A percentile compares a stretch with the other conserved stretches of the same genome.
Conservation (phyloP, 2,329 filamentous ascomycete genomes). For the Penicillium aurantiogriseum region DNA sequence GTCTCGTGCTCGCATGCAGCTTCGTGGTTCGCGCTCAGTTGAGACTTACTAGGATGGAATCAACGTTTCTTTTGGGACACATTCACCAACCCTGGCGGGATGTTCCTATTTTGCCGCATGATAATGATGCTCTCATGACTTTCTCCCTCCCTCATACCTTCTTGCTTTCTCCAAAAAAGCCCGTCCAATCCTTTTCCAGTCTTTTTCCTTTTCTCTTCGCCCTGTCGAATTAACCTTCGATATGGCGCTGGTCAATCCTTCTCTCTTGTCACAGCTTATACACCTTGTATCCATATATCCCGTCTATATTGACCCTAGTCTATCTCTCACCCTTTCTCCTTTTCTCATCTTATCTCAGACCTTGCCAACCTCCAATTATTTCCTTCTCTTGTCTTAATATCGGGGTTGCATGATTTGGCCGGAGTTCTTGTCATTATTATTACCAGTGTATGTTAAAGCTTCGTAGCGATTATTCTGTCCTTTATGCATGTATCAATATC, state of each 20-base stretch:
- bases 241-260: constrained; percentile 6
- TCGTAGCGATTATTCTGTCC: neutral
- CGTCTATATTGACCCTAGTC: neutral
- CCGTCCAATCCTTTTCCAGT: constrained; percentile 3
- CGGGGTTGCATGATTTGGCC: constrained; percentile 9
- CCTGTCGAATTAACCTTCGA: neutral
- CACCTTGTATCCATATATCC: neutral
- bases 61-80: neutral
- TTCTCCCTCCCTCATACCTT: constrained; percentile 1
- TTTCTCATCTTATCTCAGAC: neutral
- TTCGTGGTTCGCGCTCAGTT: constrained; percentile 26
- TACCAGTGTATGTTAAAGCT: neutral
- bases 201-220: constrained; percentile 9
- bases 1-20: constrained; percentile 22
- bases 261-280: neutral
- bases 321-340: neutral
- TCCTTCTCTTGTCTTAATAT: constrained; percentile 3
- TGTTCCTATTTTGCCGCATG: constrained; percentile 9
- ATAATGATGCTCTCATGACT: constrained; percentile 23
- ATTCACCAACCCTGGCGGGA: neutral
- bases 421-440: constrained; percentile 8
- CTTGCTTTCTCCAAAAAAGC: constrained; percentile 12
- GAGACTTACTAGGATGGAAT: constrained; percentile 22
- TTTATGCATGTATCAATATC: neutral
- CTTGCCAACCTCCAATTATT: neutral